Conservation (phyloP, 2,329 filamentous ascomycete genomes). For the Elsinoe necatrix region DNA sequence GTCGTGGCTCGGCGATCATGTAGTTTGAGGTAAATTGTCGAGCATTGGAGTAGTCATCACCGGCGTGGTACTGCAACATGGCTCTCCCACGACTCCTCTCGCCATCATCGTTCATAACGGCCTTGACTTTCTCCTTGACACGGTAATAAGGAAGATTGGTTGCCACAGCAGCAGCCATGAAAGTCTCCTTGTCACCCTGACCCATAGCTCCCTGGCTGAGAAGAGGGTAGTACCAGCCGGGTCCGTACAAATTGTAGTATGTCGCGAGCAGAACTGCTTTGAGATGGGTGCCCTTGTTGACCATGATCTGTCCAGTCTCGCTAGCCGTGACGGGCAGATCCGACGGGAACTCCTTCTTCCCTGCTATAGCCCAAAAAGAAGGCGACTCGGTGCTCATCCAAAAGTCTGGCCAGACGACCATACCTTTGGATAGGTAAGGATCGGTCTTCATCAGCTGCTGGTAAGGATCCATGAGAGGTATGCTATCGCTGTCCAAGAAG, state of each 20-base stretch:
- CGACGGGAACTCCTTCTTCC: conserved; percentile 26
- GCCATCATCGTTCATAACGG: conserved; percentile 17
- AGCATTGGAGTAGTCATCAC: conserved; percentile 11
- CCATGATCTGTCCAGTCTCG: conserved; percentile 40
- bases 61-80: conserved; percentile 21
- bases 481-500: conserved; percentile 42
- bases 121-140: conserved; percentile 26
- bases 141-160: conserved; percentile 35
- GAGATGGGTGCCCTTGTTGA: conserved; percentile 37
- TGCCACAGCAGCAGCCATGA: conserved; percentile 37
- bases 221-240: conserved; percentile 38
- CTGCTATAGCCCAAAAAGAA: conserved; percentile 34
- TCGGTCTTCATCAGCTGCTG: conserved; percentile 32
- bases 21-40: conserved; percentile 12
- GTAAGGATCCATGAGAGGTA: conserved; percentile 37
- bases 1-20: not conserved
- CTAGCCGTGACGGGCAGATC: conserved; percentile 31
- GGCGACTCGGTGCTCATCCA: conserved; percentile 35
- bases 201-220: conserved; percentile 41
- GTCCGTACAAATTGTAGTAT: conserved; percentile 44
- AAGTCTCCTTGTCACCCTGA: conserved; percentile 46
- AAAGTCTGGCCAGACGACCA: conserved; percentile 44
- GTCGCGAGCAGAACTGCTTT: conserved; percentile 38
- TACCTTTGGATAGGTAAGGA: conserved; percentile 34
- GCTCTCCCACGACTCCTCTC: conserved; percentile 17